Conservation (phyloP, 1,284 basidiomycete species). For the Agroathelia rolfsii region DNA sequence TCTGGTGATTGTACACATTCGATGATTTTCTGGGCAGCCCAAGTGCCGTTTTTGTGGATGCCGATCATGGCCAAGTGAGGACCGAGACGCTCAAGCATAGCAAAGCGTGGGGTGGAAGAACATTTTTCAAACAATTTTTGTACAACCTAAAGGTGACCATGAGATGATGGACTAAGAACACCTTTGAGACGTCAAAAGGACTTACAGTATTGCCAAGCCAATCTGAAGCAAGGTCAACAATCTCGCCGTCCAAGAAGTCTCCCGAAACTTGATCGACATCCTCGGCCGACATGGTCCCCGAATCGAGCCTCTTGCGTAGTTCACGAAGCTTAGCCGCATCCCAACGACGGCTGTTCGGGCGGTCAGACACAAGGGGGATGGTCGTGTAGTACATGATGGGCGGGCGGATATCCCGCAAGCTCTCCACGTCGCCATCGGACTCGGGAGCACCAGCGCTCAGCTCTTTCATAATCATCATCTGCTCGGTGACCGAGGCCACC, state of each 20-base stretch:
- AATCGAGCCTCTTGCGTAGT: constrained; percentile 82
- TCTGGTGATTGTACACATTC: constrained; percentile 89
- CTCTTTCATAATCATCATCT: constrained; percentile 94
- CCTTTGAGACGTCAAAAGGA: constrained; percentile 12
- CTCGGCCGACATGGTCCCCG: constrained; percentile 70
- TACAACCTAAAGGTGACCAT: constrained; percentile 48
- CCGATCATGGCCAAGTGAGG: constrained; percentile 97
- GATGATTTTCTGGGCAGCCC: constrained; percentile 99
- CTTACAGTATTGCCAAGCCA: constrained; percentile 97
- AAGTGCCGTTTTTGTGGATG: constrained; percentile 99
- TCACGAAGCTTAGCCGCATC: constrained; percentile 94
- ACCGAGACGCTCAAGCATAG: constrained; percentile 88
- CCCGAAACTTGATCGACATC: constrained; percentile 86
- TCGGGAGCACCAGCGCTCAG: constrained; percentile 70
- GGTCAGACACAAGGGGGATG: constrained; percentile 79
- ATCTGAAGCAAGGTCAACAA: constrained; percentile 92
- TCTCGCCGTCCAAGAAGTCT: constrained; percentile 85
- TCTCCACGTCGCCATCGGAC: constrained; percentile 74
- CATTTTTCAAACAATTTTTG: constrained; percentile 95
- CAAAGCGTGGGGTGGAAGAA: constrained; percentile 65
- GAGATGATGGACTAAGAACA: constrained; percentile 13
- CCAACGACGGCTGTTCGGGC: constrained; percentile 79
- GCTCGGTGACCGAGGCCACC: constrained; percentile 69
- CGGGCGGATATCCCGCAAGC: constrained; percentile 77
- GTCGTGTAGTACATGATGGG: constrained; percentile 91